Evolutionary conservation across 1,284 basidiomycete genomes (phyloP).

Genomic region (Papiliotrema flavescens): DNA sequence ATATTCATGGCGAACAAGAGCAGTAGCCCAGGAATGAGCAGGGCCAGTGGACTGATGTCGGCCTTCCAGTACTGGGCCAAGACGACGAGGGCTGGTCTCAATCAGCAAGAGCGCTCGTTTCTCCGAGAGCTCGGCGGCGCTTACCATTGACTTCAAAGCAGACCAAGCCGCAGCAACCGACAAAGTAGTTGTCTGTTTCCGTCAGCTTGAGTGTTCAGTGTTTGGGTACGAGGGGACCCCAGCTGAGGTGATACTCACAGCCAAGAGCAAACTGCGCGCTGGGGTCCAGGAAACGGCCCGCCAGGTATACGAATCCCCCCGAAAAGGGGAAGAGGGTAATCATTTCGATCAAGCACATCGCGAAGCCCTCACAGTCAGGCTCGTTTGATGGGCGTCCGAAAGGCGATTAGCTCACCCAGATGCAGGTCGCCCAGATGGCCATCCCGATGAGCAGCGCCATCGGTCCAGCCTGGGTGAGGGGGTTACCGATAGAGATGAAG

Average conservation of each 20-base stretch:
- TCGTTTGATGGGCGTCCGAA: constrained; percentile 22
- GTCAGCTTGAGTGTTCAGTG: too few species aligned
- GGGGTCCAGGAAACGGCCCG: not conserved
- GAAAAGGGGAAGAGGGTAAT: not conserved
- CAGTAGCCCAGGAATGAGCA: too few species aligned
- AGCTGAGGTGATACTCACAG: not conserved
- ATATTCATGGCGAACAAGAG: too few species aligned
- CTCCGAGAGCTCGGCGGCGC: not conserved
- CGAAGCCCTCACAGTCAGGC: constrained; percentile 1
- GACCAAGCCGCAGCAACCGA: constrained; percentile 50
- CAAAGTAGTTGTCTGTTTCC: constrained; percentile 29
- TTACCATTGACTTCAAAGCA: constrained; percentile 24
- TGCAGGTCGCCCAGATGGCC: constrained; percentile 34
- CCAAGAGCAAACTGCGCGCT: too few species aligned
- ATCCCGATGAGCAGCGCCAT: constrained; percentile 47
- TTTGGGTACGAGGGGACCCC: constrained; percentile 20
- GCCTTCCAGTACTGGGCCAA: too few species aligned
- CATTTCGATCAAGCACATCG: constrained; percentile 1
- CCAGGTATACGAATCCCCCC: not conserved
- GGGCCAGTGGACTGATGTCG: too few species aligned
- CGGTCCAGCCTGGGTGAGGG: constrained; percentile 52
- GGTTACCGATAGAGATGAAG: constrained; percentile 52
- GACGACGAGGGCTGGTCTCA: too few species aligned
- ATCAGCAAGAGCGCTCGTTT: too few species aligned
- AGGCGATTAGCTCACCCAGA: constrained; percentile 46